Conservation (phyloP, 179 eudicot species). For the Silene vulgaris region DNA sequence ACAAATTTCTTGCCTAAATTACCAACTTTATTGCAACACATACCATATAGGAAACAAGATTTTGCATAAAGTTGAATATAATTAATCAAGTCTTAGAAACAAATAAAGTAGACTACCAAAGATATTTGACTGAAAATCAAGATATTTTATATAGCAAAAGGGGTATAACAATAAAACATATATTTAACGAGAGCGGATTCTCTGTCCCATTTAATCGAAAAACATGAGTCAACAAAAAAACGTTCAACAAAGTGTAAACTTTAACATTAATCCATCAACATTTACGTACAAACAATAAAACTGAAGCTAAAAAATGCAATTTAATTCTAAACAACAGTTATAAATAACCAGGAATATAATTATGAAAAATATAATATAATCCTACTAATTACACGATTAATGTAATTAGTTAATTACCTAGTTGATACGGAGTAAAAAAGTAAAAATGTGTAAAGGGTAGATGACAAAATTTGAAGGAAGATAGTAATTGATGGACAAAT, state of each 20-base stretch:
- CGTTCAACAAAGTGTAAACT: not conserved
- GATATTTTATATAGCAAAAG: not conserved
- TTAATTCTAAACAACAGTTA: constrained; percentile 5
- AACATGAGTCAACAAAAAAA: not conserved
- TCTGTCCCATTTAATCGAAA: too few species aligned
- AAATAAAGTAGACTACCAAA: not conserved
- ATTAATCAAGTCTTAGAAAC: too few species aligned
- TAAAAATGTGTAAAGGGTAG: constrained; percentile 1
- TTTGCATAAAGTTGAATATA: not conserved
- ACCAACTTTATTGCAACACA: constrained; percentile 13
- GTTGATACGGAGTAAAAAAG: not conserved
- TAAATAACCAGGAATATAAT: not conserved
- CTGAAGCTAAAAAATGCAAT: not conserved
- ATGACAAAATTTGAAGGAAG: not conserved
- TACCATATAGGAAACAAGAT: not conserved
- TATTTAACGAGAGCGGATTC: not conserved
- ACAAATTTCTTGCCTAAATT: constrained; percentile 13
- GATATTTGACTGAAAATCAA: not conserved
- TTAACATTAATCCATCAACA: not conserved
- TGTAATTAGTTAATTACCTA: constrained; percentile 19
- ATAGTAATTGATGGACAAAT: not conserved
- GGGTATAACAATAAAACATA: too few species aligned
- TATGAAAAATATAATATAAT: not conserved
- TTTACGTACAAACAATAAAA: not conserved
- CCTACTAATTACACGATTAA: not conserved